Evolutionary conservation across 345 rosid genomes (phyloP), one percentile per base, ranked within the genome.

Genomic region (Fremontodendron californicum): DNA sequence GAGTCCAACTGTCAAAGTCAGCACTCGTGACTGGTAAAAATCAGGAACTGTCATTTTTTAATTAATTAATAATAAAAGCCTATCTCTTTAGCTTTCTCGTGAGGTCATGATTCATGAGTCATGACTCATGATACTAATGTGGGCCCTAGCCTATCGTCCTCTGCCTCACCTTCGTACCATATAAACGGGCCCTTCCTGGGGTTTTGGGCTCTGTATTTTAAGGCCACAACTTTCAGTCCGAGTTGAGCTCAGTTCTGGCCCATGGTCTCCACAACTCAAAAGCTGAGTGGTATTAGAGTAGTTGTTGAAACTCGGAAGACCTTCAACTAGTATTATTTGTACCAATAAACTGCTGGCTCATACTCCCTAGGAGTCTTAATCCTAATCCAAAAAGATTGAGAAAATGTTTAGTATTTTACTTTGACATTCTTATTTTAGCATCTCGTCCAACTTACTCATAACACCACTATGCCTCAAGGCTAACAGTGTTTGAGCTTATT

Each of bases 81-180:
- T 60, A 15, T 49, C 23, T 6, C 42, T n/a, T 23, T 9, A 39
- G 43, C 75, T 74, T 82, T 82, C 82, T 61, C 85, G 82, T 76
- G 82, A 79, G 75, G 58, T 72, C 79, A 57, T 19, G 69, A 16
- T 21, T 49, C 49, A 11, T 45, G 3, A 3, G 2, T 45, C 3
- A 3, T 45, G 13, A 45, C 15, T 45, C 15, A n/a, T n/a, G n/a
- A n/a, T n/a, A n/a, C n/a, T n/a, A 1, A 15, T 12, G 75, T 78
- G 66, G 81, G 75, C 57, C 62, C 79, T 19, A 54, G 15, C 3
- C 35, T n/a, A 35, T 29, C 35, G 11, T 9, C 25, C 39, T 27
- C 19, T 10, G 49, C 76, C 52, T 12, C 21, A 43, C 57, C 23
- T 13, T 45, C 3, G 51, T 66, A 3, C 33, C 27, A 18, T 39